Evolutionary conservation across 2,329 filamentous ascomycete genomes (phyloP), one percentile per base, ranked within the genome.

Genomic region (Aotearoamyces nothofagi): DNA sequence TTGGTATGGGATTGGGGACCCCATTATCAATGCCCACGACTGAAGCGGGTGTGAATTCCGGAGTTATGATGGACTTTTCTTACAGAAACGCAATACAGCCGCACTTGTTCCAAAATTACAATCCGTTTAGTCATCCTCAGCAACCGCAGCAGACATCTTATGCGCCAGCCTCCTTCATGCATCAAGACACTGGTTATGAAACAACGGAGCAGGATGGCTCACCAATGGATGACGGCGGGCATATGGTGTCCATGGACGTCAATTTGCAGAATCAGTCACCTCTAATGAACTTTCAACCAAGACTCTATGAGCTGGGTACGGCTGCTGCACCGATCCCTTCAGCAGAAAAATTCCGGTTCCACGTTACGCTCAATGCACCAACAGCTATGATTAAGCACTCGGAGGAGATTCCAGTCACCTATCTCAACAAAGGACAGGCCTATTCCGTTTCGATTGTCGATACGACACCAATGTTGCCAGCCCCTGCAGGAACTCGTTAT

Each of bases 391-490:
- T 92, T 46, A 92, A 80, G 51, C 75, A 84, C 36, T 56, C 73
- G 1, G 79, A 92, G 35, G 87, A 96, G 51, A 92, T 96, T 14
- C 90, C 90, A 0, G 72, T 96, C n/a, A 94, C 87, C 0, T 98
- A 98, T 49, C 67, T 98, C 11, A 98, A 98, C 58, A 96, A 96
- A 54, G 86, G 87, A 14, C 87, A 96, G 50, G 82, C 84, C 10
- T 98, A 98, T 51, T 80, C 81, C 0, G 61, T 98, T 11, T 79
- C 80, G 3, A 68, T 98, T 15, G 61, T 79, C 26, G 90, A 98
- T 47, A 90, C 79, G 0, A 61, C 63, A 5, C 69, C 78, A 2
- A 60, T 65, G 2, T 55, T 75, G 4, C 63, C 69, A 3, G 57
- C 67, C 17, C 51, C 59, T 0, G 66, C 66, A 4, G 74, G 72